Base-by-base conservation (phyloP, 2,329 filamentous ascomycete species). In the Fusarium incarnatum region DNA sequence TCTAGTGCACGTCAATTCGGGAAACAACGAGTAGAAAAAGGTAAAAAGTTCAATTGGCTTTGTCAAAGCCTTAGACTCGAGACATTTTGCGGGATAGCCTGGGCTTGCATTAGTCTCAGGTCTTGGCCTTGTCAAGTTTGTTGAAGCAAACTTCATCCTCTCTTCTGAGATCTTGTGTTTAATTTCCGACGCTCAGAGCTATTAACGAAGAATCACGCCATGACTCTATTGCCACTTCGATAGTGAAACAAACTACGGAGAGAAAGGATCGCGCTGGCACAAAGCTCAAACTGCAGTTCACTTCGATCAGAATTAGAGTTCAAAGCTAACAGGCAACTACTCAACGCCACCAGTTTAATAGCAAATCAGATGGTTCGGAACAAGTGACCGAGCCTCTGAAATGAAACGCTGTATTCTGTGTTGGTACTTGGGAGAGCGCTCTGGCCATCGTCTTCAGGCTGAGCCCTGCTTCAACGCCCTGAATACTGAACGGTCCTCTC, bases 221-320 rank as follows among this genome's bases (percentile, higher is more conserved):
- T 16, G 4, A 11, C 5, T n/a, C 2, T 23, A 45, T 13, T 15
- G 16, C 23, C 8, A 37, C 3, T 8, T 27, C 34, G 11, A n/a
- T 37, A n/a, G 18, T 30, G 47, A 65, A 61, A 65, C 46, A 7
- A 18, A n/a, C 53, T 41, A 52, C 46, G 28, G 15, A 9, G 28
- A 60, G 15, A 18, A n/a, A 30, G 6, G 10, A 40, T 34, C 18
- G 9, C 10, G 7, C 4, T 6, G 7, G 7, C 25, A 7, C 46
- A 16, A 48, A 46, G 27, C 53, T 32, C 45, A 53, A 27, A 22
- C 54, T 45, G 18, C 8, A 53, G 54, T 40, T 55, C 30, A 9
- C 4, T 4, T 7, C 34, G 3, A 37, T 37, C 10, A 37, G 34
- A 37, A 45, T 49, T 45, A 66, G 42, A 66, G 63, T 66, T 66